These are phyloP conservation scores for Lodderomyces theae DNA, from an alignment of 1,139 yeast species.

Conservation along the genomic window DNA sequence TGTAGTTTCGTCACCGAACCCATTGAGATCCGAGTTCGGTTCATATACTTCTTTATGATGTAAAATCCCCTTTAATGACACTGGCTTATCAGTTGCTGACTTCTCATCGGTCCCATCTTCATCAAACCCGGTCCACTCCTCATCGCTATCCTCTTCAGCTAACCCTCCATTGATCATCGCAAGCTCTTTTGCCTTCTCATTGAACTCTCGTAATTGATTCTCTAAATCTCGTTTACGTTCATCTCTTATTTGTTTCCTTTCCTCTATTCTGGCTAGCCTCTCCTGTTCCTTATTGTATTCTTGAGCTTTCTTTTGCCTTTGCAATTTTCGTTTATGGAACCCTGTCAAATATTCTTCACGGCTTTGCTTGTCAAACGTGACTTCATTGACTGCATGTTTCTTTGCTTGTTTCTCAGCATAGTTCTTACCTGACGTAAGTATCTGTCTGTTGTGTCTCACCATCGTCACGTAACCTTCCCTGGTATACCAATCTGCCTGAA, in stretches of 20 bases:
- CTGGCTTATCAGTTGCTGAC: slow-evolving; percentile 16
- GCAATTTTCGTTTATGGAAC: slow-evolving; percentile 88
- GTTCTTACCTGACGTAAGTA: slow-evolving; percentile 82
- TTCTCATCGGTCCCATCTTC: slow-evolving; percentile 29
- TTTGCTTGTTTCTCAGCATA: slow-evolving; percentile 67
- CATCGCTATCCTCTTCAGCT: slow-evolving; percentile 32
- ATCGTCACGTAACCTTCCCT: no score
- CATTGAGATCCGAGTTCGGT: slow-evolving; percentile 35
- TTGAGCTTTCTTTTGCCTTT: slow-evolving; percentile 83
- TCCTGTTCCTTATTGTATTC: slow-evolving; percentile 74
- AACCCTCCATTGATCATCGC: slow-evolving; percentile 31
- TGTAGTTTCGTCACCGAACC: slow-evolving; percentile 54
- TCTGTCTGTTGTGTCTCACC: slow-evolving; percentile 63
- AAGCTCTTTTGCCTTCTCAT: slow-evolving; percentile 51
- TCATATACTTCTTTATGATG: slow-evolving; percentile 44
- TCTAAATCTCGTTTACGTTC: slow-evolving; percentile 68
- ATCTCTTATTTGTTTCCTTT: slow-evolving; percentile 64
- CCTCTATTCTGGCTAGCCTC: slow-evolving; percentile 69
- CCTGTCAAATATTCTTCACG: slow-evolving; percentile 86
- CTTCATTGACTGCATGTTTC: slow-evolving; percentile 73
- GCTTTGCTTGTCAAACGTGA: slow-evolving; percentile 71
- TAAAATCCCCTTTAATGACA: slow-evolving; percentile 38
- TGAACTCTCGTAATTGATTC: slow-evolving; percentile 57
- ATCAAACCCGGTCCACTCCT: slow-evolving; percentile 13
- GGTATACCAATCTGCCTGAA: no score